These are phyloP conservation scores for Erodium moschatum DNA, from an alignment of 441 rosid genomes.

Conservation along the genomic window DNA sequence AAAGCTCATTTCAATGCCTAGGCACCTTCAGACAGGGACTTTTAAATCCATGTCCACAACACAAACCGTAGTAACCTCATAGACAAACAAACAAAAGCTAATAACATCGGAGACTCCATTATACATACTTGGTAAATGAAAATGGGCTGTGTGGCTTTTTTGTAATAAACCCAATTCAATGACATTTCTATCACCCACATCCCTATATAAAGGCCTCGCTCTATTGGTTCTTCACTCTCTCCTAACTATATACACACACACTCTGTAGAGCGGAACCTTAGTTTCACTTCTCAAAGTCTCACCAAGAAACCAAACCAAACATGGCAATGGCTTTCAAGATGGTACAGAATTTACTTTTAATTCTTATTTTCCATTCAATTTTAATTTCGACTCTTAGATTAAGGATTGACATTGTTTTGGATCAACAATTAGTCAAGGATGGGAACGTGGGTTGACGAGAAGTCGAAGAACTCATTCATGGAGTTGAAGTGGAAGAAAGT, in stretches of 20 bases:
- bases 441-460: slow-evolving; percentile 65
- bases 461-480: slow-evolving; percentile 54
- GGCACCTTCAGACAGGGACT: too few species aligned
- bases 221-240: background rate
- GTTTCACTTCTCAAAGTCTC: background rate
- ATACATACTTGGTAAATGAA: too few species aligned
- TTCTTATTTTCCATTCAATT: too few species aligned
- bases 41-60: too few species aligned
- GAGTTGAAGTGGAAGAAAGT: slow-evolving; percentile 59
- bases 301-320: slow-evolving; percentile 21
- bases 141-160: too few species aligned
- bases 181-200: background rate
- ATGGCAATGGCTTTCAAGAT: slow-evolving; percentile 99
- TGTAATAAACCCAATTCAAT: background rate
- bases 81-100: too few species aligned
- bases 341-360: slow-evolving; percentile 26
- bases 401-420: background rate
- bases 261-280: background rate
- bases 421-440: slow-evolving; percentile 27
- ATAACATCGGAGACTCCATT: too few species aligned
- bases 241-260: background rate
- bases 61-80: too few species aligned
- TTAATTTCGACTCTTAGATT: too few species aligned
- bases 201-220: background rate
- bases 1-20: too few species aligned